Percentiles rank a stretch among this genome's conserved stretches.
phyloP scores from a whole-genome alignment of 2,329 filamentous ascomycete species.

The Neocatenulostroma microsporum region DNA sequence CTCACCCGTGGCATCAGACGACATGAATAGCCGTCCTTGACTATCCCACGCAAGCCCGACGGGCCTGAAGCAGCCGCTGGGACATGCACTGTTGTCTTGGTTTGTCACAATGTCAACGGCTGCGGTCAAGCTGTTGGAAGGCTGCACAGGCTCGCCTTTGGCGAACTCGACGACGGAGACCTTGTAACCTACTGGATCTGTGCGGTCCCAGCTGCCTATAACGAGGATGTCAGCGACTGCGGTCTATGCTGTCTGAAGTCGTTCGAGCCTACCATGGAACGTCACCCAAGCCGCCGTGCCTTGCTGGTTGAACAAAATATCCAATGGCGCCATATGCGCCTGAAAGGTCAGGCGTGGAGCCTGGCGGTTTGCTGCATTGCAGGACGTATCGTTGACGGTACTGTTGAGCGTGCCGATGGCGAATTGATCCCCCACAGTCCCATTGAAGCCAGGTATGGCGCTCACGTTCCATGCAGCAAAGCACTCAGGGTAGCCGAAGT shows the following conservation, averaged over 20 bases:
- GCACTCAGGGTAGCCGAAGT: conserved; percentile 66
- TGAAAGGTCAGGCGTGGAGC: conserved; percentile 50
- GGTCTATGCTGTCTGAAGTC: no score
- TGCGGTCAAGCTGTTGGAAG: conserved; percentile 38
- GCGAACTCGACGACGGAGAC: conserved; percentile 41
- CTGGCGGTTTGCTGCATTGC: conserved; percentile 31
- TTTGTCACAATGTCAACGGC: conserved; percentile 51
- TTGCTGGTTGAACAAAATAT: conserved; percentile 58
- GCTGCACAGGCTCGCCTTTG: conserved; percentile 39
- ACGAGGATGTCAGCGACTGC: not conserved
- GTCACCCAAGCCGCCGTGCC: conserved; percentile 53
- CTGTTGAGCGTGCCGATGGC: conserved; percentile 39
- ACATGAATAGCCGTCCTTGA: conserved; percentile 53
- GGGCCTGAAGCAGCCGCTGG: conserved; percentile 54
- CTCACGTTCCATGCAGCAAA: conserved; percentile 57
- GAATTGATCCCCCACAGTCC: conserved; percentile 43
- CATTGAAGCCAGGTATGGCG: conserved; percentile 41
- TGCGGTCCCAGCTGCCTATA: conserved; percentile 58
- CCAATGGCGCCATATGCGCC: conserved; percentile 63
- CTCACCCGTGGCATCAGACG: conserved; percentile 57
- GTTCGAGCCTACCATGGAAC: no score
- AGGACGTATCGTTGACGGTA: conserved; percentile 43
- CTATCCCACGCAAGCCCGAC: conserved; percentile 49
- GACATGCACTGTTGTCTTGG: conserved; percentile 45
- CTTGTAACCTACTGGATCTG: conserved; percentile 45